Conservation (phyloP, 2,329 filamentous ascomycete species). For the Cercospora sojina region DNA sequence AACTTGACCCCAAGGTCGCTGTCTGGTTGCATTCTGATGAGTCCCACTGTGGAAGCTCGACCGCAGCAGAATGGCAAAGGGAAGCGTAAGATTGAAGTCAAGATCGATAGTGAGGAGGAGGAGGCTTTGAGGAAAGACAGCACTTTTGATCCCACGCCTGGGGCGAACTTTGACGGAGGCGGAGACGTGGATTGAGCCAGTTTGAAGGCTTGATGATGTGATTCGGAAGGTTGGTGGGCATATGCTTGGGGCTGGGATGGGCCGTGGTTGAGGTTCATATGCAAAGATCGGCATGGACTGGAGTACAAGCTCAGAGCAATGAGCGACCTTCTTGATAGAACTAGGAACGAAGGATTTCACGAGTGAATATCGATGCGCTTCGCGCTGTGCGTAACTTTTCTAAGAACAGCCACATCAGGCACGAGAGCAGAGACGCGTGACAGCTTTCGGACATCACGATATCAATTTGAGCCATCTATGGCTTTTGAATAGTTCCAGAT, state of each 20-base stretch:
- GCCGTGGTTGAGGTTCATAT: not conserved
- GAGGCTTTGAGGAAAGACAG: constrained; percentile 9
- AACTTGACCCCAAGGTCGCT: not conserved
- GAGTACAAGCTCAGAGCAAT: not conserved
- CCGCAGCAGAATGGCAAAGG: not conserved
- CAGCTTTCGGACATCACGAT: no score
- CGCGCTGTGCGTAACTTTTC: not conserved
- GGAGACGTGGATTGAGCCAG: not conserved
- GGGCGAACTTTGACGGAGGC: not conserved
- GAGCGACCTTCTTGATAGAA: not conserved
- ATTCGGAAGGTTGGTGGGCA: not conserved
- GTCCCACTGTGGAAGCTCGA: not conserved
- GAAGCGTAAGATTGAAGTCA: constrained; percentile 3
- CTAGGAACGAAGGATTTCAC: not conserved
- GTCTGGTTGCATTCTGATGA: not conserved
- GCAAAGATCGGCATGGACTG: not conserved
- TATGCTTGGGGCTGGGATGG: not conserved
- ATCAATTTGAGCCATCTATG: no score
- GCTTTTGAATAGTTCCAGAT: not conserved
- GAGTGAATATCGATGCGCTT: not conserved
- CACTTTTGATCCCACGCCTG: constrained; percentile 2
- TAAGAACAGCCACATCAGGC: not conserved
- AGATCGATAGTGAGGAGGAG: constrained; percentile 5
- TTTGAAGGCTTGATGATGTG: not conserved
- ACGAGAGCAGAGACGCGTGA: no score